A percentile compares a stretch with the other conserved stretches of the same genome.
phyloP scores from a whole-genome alignment of 2,329 filamentous ascomycete species.

The Penicillium aurantiogriseum region DNA sequence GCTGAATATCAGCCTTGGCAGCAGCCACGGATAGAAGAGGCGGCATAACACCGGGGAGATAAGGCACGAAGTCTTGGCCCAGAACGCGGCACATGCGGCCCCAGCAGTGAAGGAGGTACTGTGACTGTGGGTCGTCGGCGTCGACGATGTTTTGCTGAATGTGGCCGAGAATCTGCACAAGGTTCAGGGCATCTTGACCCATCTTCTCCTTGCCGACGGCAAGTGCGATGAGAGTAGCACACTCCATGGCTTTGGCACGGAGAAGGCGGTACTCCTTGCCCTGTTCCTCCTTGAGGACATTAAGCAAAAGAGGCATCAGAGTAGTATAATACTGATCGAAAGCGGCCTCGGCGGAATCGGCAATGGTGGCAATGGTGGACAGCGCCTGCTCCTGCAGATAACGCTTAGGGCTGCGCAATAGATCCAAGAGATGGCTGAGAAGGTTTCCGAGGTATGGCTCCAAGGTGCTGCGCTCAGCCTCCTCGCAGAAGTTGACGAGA shows the following conservation, averaged over 20 bases:
- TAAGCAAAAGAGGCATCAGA: constrained; percentile 91
- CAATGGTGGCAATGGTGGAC: constrained; percentile 96
- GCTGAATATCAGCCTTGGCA: constrained; percentile 94
- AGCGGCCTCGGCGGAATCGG: constrained; percentile 93
- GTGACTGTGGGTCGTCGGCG: constrained; percentile 89
- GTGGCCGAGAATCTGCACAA: constrained; percentile 81
- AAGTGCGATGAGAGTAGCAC: constrained; percentile 87
- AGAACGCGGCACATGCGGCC: constrained; percentile 97
- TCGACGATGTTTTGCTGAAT: constrained; percentile 88
- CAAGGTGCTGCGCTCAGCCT: constrained; percentile 86
- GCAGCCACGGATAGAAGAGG: constrained; percentile 86
- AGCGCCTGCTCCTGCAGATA: constrained; percentile 97
- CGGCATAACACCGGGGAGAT: constrained; percentile 89
- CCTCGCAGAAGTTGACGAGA: constrained; percentile 97
- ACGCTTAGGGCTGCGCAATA: constrained; percentile 87
- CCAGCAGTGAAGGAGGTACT: constrained; percentile 98
- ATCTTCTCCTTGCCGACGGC: constrained; percentile 93
- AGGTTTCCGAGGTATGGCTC: constrained; percentile 92
- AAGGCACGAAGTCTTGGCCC: constrained; percentile 85
- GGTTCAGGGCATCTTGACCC: constrained; percentile 77
- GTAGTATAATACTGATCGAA: constrained; percentile 95
- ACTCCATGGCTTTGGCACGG: constrained; percentile 98
- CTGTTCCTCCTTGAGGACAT: constrained; percentile 82
- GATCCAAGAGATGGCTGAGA: constrained; percentile 77
- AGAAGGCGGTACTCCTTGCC: constrained; percentile 90